These are phyloP conservation scores for Trichoderma koningii DNA, from an alignment of 2,329 filamentous ascomycete species.

Conservation along the genomic window DNA sequence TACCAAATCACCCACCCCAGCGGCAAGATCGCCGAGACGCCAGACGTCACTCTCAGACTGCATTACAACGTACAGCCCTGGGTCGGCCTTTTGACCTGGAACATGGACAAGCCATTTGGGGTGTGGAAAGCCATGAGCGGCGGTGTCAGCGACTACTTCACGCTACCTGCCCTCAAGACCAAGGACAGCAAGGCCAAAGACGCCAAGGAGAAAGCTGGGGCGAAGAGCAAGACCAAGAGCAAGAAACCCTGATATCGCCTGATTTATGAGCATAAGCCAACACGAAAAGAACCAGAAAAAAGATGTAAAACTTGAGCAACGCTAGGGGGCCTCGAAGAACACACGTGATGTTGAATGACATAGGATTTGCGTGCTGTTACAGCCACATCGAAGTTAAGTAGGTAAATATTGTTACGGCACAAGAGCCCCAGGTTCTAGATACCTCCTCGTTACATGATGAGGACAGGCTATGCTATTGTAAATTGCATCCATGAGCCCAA, in stretches of 20 bases:
- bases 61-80: conserved; percentile 98
- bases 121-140: conserved; percentile 67
- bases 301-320: neutral
- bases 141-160: conserved; percentile 65
- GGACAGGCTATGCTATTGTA: neutral
- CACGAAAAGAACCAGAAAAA: neutral
- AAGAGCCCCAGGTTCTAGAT: neutral
- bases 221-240: conserved; percentile 23
- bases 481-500: neutral
- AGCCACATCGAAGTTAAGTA: neutral
- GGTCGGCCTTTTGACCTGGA: conserved; percentile 88
- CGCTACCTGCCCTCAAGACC: conserved; percentile 65
- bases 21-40: conserved; percentile 72
- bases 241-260: conserved; percentile 18
- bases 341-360: neutral
- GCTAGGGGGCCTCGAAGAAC: neutral
- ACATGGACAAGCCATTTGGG: conserved; percentile 57
- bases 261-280: neutral
- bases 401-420: neutral
- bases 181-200: conserved; percentile 45
- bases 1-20: conserved; percentile 94
- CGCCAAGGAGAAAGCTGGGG: conserved; percentile 29
- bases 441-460: neutral
- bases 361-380: neutral
- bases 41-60: conserved; percentile 75